phyloP scores from a whole-genome alignment of 2,329 filamentous ascomycete genomes.

The Cladosporium oxysporum region DNA sequence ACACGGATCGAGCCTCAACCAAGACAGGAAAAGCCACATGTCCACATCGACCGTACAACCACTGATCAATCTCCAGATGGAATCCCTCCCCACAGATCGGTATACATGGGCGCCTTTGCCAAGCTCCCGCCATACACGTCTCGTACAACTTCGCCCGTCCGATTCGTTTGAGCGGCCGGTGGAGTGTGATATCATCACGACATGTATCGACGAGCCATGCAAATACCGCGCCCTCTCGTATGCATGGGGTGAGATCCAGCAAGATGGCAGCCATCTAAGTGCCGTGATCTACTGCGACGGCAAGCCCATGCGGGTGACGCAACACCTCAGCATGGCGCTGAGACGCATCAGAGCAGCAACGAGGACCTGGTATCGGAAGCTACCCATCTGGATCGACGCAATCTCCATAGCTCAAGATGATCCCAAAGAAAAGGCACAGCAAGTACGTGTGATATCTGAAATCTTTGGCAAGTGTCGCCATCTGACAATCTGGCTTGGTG shows the following conservation, averaged over 20 bases:
- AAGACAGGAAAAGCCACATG: not conserved
- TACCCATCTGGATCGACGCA: not conserved
- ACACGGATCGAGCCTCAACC: not conserved
- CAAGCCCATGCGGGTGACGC: not conserved
- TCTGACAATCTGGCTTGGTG: slow-evolving; percentile 1
- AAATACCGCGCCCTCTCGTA: not conserved
- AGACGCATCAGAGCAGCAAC: not conserved
- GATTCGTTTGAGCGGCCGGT: not conserved
- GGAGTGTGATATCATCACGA: not conserved
- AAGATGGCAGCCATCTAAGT: not conserved
- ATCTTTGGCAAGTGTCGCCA: not conserved
- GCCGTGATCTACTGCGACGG: not conserved
- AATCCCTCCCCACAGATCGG: too few relatives aligned
- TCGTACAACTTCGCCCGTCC: not conserved
- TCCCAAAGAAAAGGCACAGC: not conserved
- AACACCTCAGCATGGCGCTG: slow-evolving; percentile 1
- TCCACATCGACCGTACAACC: not conserved
- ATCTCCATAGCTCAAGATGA: not conserved
- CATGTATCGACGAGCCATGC: not conserved
- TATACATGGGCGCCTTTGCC: not conserved
- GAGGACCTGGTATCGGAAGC: not conserved
- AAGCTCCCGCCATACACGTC: not conserved
- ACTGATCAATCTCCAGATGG: not conserved
- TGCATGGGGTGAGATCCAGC: not conserved
- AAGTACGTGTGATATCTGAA: not conserved